Conservation (phyloP, 352 stramenopile species). For the Globisporangium nunn region DNA sequence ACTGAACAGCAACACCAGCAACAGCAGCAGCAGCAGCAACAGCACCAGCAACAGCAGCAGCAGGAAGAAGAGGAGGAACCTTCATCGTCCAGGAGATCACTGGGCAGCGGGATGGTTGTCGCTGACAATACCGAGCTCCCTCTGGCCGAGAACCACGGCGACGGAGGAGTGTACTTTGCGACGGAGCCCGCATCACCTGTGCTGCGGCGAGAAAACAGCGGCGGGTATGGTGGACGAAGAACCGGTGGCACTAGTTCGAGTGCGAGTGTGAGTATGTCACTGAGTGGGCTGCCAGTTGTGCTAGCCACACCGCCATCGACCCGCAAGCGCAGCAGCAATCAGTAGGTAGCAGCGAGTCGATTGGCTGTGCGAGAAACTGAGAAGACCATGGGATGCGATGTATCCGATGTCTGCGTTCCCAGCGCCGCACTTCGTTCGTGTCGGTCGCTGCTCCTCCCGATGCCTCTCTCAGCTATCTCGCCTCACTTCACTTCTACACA, state of each 20-base stretch:
- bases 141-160: constrained; percentile 2
- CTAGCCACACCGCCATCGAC: constrained; percentile 15
- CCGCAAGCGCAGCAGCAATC: constrained; percentile 6
- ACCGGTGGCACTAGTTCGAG: neutral
- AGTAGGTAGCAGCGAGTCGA: neutral
- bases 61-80: neutral
- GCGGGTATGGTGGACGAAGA: constrained; percentile 1
- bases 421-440: neutral
- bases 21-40: no score
- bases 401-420: neutral
- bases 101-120: neutral
- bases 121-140: neutral
- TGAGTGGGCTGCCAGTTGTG: constrained; percentile 41
- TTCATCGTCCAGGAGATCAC: constrained; percentile 1
- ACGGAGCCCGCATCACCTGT: constrained; percentile 26
- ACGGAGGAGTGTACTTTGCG: constrained; percentile 41
- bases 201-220: constrained; percentile 1
- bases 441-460: neutral
- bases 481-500: neutral
- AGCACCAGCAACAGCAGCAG: no score
- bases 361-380: no score
- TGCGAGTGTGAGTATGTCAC: constrained; percentile 43
- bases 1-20: neutral
- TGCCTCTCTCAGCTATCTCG: neutral
- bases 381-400: neutral